Percentiles rank a stretch among this genome's conserved stretches.
Evolutionary conservation across 805 yeast species (phyloP).

Genomic region (Ogataea zsoltii): DNA sequence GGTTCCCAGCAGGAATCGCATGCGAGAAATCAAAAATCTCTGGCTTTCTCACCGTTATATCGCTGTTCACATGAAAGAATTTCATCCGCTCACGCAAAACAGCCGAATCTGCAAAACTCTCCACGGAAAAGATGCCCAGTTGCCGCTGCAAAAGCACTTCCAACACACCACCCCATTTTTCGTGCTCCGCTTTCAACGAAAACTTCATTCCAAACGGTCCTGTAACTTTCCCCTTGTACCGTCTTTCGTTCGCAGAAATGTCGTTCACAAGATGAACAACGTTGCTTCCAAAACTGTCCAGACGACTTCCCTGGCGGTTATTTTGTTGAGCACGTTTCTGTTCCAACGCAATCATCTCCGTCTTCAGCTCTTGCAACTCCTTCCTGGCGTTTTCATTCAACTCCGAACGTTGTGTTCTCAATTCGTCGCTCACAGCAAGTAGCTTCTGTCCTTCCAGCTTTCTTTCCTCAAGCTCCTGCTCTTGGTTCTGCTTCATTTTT

Average conservation of each 20-base stretch:
- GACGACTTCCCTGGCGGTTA: constrained; percentile 33
- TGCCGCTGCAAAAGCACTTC: constrained; percentile 54
- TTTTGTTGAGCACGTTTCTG: constrained; percentile 26
- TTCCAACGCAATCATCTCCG: constrained; percentile 27
- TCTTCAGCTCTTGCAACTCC: constrained; percentile 14
- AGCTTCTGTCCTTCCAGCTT: constrained; percentile 1
- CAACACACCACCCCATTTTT: constrained; percentile 59
- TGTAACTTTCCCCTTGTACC: constrained; percentile 54
- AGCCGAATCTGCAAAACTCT: constrained; percentile 58
- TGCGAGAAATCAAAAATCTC: constrained; percentile 57
- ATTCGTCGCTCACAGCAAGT: constrained; percentile 8
- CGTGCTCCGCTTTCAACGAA: constrained; percentile 52
- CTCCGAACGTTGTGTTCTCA: constrained; percentile 16
- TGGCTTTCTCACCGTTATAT: constrained; percentile 50
- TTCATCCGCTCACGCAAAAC: constrained; percentile 39
- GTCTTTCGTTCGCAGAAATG: constrained; percentile 35
- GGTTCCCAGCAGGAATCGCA: constrained; percentile 44
- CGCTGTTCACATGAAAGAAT: constrained; percentile 34
- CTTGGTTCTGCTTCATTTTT: constrained; percentile 19
- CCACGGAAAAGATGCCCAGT: constrained; percentile 67
- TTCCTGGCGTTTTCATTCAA: constrained; percentile 9
- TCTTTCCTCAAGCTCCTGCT: constrained; percentile 8
- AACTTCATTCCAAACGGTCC: constrained; percentile 80
- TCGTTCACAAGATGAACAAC: constrained; percentile 44
- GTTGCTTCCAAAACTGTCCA: constrained; percentile 51